phyloP scores from a whole-genome alignment of 805 yeast genomes.

The Clavispora asparagi region DNA sequence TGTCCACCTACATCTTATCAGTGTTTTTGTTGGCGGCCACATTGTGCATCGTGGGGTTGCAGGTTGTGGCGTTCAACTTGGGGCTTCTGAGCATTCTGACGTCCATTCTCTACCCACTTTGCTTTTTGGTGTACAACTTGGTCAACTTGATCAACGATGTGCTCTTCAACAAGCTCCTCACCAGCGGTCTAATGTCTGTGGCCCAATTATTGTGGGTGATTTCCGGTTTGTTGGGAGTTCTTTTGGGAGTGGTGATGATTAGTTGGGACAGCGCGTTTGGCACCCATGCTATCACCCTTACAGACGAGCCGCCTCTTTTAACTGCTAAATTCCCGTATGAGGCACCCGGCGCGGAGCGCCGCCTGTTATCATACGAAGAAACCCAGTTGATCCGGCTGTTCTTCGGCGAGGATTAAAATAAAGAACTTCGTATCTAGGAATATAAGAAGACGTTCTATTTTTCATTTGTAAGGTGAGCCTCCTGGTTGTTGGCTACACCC shows the following conservation, averaged over 20 bases:
- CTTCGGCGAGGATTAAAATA: background rate
- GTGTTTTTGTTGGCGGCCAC: conserved; percentile 47
- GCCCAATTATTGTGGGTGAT: conserved; percentile 46
- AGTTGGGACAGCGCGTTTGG: conserved; percentile 46
- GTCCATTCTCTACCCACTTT: conserved; percentile 75
- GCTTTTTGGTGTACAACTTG: conserved; percentile 78
- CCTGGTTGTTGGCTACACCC: no score
- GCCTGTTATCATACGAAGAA: conserved; percentile 13
- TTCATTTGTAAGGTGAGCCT: no score
- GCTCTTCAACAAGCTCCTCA: conserved; percentile 59
- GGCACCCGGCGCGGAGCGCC: conserved; percentile 1
- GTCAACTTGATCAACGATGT: conserved; percentile 45
- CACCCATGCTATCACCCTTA: background rate
- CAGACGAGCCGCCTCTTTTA: conserved; percentile 7
- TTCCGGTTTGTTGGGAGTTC: conserved; percentile 44
- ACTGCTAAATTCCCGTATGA: conserved; percentile 16
- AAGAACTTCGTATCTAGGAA: no score
- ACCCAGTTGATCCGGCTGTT: conserved; percentile 10
- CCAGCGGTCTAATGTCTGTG: conserved; percentile 34
- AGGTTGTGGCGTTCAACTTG: conserved; percentile 65
- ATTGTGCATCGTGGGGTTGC: conserved; percentile 61
- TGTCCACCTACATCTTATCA: conserved; percentile 32
- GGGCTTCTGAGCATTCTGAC: conserved; percentile 71
- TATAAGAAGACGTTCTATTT: no score
- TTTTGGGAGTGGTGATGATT: conserved; percentile 65